phyloP scores from a whole-genome alignment of 305 asterid species.

The Fraxinus latifolia region DNA sequence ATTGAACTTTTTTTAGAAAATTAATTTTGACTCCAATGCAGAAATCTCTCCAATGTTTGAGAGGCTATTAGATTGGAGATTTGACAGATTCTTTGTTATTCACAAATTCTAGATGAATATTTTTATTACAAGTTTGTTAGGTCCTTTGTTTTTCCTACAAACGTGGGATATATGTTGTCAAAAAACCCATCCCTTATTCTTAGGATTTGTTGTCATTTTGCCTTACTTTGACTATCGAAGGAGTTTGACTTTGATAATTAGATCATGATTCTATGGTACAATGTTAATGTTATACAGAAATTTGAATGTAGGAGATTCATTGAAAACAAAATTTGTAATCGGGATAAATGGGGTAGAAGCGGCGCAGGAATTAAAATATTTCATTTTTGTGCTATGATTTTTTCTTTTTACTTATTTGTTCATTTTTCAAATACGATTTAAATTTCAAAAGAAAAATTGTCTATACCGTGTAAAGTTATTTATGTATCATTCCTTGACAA shows the following conservation, averaged over 20 bases:
- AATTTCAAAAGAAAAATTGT: not conserved
- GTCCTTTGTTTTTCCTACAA: not conserved
- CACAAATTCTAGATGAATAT: not conserved
- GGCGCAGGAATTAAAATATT: not conserved
- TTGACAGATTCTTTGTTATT: not conserved
- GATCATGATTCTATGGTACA: not conserved
- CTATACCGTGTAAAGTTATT: not conserved
- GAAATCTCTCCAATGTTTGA: conserved; percentile 1
- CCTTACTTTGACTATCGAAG: not conserved
- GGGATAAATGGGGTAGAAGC: not conserved
- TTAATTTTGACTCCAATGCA: conserved; percentile 1
- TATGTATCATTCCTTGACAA: not conserved
- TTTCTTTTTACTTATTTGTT: not conserved
- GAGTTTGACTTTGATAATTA: not conserved
- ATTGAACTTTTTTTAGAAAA: not conserved
- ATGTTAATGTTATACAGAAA: not conserved
- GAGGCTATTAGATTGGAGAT: not conserved
- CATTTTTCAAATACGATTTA: not conserved
- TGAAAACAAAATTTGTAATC: not conserved
- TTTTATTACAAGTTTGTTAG: not conserved
- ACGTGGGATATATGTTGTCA: not conserved
- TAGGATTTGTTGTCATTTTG: not conserved
- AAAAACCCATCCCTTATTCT: not conserved
- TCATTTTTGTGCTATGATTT: not conserved
- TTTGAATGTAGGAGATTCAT: not conserved